Evolutionary conservation across 345 rosid species (phyloP).

Genomic region (Ricinus communis): DNA sequence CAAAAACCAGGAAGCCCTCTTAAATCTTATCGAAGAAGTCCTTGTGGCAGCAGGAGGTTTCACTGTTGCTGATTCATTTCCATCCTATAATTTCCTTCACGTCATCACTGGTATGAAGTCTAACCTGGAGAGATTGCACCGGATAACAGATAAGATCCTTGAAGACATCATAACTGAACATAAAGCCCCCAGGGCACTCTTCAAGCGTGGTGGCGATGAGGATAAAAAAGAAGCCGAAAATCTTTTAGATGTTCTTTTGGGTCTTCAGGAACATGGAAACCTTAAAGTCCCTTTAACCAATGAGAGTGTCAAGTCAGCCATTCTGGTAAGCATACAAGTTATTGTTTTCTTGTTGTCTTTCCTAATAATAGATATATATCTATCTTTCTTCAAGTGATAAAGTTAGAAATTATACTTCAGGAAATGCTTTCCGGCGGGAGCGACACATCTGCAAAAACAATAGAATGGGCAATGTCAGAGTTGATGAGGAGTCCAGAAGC

Average conservation of each 20-base stretch:
- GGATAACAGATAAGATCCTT: constrained; percentile 3
- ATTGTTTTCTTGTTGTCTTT: too few species aligned
- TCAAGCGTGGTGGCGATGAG: not conserved
- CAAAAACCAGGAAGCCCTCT: constrained; percentile 25
- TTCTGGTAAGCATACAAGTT: constrained; percentile 4
- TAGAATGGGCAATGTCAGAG: constrained; percentile 9
- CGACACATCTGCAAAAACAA: not conserved
- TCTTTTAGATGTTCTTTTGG: constrained; percentile 15
- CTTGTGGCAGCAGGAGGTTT: constrained; percentile 21
- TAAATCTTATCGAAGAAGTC: not conserved
- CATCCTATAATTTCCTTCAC: constrained; percentile 1
- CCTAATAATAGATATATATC: too few species aligned
- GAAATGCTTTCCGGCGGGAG: not conserved
- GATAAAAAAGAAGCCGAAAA: not conserved
- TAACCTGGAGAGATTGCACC: not conserved
- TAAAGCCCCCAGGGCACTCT: not conserved
- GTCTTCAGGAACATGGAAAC: too few species aligned
- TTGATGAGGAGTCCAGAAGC: constrained; percentile 22
- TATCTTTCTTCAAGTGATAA: too few species aligned
- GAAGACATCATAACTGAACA: constrained; percentile 15
- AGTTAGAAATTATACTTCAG: not conserved
- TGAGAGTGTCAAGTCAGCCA: constrained; percentile 15
- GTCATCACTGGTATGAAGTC: not conserved
- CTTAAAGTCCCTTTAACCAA: not conserved
- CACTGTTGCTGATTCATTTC: constrained; percentile 23